Conservation (phyloP, 2,329 filamentous ascomycete species). For the Fusarium falciforme region DNA sequence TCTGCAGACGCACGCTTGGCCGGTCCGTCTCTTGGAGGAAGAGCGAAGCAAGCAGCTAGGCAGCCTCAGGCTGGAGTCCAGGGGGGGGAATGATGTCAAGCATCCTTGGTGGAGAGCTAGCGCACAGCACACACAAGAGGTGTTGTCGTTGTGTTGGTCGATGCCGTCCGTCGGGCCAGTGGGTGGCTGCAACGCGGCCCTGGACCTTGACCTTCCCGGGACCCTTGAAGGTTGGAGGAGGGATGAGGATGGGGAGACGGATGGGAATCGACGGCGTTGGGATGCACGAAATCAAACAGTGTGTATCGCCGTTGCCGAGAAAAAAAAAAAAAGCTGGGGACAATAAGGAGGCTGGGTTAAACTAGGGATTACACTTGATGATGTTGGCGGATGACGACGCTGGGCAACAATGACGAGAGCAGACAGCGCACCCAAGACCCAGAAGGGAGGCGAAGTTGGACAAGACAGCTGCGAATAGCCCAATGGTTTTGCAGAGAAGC, state of each 20-base stretch:
- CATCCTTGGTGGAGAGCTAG: constrained; percentile 11
- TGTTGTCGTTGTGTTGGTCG: constrained; percentile 5
- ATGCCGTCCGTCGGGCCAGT: constrained; percentile 2
- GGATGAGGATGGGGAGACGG: neutral
- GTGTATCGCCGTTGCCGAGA: constrained; percentile 14
- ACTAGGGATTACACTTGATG: constrained; percentile 7
- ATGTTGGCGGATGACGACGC: constrained; percentile 38
- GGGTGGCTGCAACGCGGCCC: neutral
- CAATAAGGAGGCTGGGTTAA: constrained; percentile 25
- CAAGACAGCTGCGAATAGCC: neutral
- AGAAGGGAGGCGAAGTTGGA: constrained; percentile 6
- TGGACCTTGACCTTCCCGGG: constrained; percentile 1
- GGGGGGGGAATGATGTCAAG: constrained; percentile 26
- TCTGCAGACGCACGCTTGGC: constrained; percentile 29
- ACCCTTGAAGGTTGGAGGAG: neutral
- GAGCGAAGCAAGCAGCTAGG: constrained; percentile 15
- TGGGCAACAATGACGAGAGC: constrained; percentile 9
- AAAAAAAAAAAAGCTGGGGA: neutral
- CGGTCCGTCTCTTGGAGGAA: constrained; percentile 13
- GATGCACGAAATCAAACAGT: neutral
- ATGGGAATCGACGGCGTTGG: neutral
- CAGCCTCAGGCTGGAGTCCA: constrained; percentile 24
- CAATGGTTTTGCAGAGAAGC: constrained; percentile 1
- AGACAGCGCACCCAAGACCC: neutral
- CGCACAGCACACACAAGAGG: neutral